Percentiles rank a stretch among this genome's conserved stretches.
These are phyloP conservation scores for Gonapodya prolifera DNA, from an alignment of 192 early-diverging fungal genomes.

Conservation along the genomic window DNA sequence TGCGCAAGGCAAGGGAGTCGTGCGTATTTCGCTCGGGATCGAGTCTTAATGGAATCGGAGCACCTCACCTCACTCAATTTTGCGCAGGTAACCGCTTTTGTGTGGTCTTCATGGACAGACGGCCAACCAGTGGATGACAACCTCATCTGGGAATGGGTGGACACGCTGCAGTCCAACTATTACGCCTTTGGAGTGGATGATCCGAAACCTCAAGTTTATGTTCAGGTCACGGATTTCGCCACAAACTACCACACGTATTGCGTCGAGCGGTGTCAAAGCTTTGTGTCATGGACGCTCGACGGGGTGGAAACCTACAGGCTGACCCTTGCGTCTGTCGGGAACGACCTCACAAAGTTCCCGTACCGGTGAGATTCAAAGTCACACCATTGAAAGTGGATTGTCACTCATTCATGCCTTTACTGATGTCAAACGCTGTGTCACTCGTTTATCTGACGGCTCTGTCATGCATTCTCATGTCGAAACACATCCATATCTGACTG, in stretches of 20 bases:
- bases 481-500: too few species aligned
- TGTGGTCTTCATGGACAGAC: neutral
- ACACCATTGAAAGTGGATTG: neutral
- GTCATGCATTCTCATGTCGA: too few species aligned
- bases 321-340: neutral
- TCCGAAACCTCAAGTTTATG: neutral
- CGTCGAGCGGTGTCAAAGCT: neutral
- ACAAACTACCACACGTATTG: neutral
- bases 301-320: neutral
- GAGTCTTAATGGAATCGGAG: too few species aligned
- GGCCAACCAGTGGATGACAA: neutral
- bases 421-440: too few species aligned
- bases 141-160: neutral
- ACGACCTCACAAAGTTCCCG: neutral
- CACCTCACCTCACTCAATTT: neutral
- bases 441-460: too few species aligned
- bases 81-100: neutral
- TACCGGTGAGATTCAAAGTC: neutral
- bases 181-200: neutral
- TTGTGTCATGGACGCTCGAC: neutral
- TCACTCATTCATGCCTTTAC: too few species aligned
- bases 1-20: neutral
- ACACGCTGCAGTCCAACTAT: neutral
- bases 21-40: neutral
- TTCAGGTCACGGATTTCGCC: neutral